phyloP scores from a whole-genome alignment of 768 basidiomycete species.

The Cystofilobasidium capitatum region DNA sequence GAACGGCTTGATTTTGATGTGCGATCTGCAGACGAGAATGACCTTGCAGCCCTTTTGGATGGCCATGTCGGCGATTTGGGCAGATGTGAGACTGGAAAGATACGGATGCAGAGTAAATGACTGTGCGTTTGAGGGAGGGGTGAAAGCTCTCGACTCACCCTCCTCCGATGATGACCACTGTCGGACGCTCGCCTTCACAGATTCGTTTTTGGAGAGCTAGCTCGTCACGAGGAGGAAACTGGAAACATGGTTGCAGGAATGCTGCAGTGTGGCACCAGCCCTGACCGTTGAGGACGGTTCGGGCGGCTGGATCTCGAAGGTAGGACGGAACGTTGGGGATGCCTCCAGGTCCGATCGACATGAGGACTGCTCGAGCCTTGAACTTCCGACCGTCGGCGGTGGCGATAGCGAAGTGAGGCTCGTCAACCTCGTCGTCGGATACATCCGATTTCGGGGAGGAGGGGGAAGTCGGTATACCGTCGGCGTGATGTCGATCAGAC shows the following conservation, averaged over 20 bases:
- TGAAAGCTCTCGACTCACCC: constrained; percentile 24
- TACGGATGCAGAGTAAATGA: not conserved
- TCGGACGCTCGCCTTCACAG: not conserved
- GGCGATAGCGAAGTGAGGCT: constrained; percentile 5
- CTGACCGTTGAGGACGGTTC: constrained; percentile 15
- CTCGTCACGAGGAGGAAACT: constrained; percentile 35
- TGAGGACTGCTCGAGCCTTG: constrained; percentile 26
- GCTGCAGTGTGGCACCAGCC: constrained; percentile 27
- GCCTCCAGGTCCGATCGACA: constrained; percentile 31
- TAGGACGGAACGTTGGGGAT: constrained; percentile 26
- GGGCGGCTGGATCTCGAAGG: not conserved
- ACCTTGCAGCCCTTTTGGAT: constrained; percentile 29
- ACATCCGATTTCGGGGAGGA: not conserved
- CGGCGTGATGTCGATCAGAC: not conserved
- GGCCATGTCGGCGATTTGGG: constrained; percentile 33
- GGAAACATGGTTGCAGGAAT: constrained; percentile 29
- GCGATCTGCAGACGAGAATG: constrained; percentile 27
- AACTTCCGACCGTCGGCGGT: constrained; percentile 16
- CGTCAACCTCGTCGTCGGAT: not conserved
- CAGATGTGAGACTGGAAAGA: constrained; percentile 27
- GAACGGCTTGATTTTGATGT: constrained; percentile 28
- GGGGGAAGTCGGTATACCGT: not conserved
- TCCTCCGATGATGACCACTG: constrained; percentile 32
- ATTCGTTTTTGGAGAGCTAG: constrained; percentile 30
- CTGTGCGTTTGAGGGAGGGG: not conserved